Evolutionary conservation across 352 stramenopile species (phyloP), one percentile per base, ranked within the genome.

Genomic region (Paralagenidium karlingii): DNA sequence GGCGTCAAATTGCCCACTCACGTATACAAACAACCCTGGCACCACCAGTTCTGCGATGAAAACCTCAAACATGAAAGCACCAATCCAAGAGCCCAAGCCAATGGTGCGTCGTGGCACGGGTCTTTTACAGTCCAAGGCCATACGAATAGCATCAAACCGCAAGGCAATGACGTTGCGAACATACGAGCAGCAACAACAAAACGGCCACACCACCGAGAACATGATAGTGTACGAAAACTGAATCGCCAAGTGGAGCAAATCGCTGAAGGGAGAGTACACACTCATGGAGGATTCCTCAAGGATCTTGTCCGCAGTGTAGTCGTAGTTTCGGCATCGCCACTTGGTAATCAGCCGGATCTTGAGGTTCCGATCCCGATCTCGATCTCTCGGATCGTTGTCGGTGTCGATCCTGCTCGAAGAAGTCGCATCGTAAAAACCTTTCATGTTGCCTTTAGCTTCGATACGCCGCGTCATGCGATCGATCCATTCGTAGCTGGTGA

Each of bases 191-290:
- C 76, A 40, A 11, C 60, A 70, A 47, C 63, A 77, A 34, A 80
- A 80, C 4, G 66, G 63, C 66, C 63, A 77, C 12, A 80, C 61
- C 22, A 80, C 66, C 22, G 60, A 75, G 45, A 80, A 80, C 58
- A 80, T 70, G 43, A 67, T 75, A 15, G 66, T 69, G 58, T 80
- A 77, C 42, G 59, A 76, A 37, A 80, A 80, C 51, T 80, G 66
- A 37, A 75, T 80, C 36, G 58, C 63, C n/a, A 75, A 50, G 45
- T 80, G 63, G 9, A 80, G 49, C 16, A 77, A 41, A 24, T 80
- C 66, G 13, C 58, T 43, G 19, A 64, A 68, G 12, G 66, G 61
- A n/a, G 47, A 62, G 53, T 77, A 80, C 20, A 60, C 57, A 13
- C 60, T 53, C 63, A 80, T 76, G 39, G 62, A 75, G 32, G 63